Evolutionary conservation across 2,329 filamentous ascomycete genomes (phyloP).

Genomic region (Colletotrichum sp.): DNA sequence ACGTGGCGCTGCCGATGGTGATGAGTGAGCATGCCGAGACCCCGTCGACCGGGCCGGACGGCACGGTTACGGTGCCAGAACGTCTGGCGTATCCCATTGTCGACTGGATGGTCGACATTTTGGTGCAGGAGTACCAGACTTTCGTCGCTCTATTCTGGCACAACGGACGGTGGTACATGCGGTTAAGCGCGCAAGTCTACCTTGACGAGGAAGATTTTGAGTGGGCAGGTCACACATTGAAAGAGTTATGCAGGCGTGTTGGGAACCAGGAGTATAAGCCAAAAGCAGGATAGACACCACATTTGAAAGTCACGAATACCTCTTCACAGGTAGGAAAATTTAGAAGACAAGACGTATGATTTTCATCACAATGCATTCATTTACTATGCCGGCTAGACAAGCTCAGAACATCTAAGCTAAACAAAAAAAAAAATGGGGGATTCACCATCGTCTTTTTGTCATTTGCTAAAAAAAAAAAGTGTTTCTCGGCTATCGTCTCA

Average conservation of each 20-base stretch:
- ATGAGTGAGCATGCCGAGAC: conserved; percentile 29
- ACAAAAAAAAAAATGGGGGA: background rate
- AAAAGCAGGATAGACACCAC: background rate
- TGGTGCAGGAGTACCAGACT: conserved; percentile 69
- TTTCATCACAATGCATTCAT: conserved; percentile 4
- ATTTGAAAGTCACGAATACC: background rate
- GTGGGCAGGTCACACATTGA: conserved; percentile 66
- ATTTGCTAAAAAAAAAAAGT: background rate
- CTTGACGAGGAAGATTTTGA: conserved; percentile 81
- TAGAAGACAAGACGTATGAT: background rate
- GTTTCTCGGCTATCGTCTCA: conserved; percentile 2
- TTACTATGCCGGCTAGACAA: conserved; percentile 15
- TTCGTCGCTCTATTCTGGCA: conserved; percentile 72
- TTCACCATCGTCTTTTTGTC: background rate
- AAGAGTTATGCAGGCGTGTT: conserved; percentile 49
- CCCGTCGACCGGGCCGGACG: conserved; percentile 19
- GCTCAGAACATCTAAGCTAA: conserved; percentile 7
- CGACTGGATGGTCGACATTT: conserved; percentile 61
- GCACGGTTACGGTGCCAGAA: conserved; percentile 28
- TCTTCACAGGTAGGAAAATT: background rate
- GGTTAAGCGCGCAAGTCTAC: conserved; percentile 84
- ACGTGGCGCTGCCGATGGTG: conserved; percentile 73
- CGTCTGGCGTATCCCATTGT: conserved; percentile 43
- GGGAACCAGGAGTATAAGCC: conserved; percentile 21
- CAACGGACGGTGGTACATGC: conserved; percentile 67